A percentile compares a stretch with the other conserved stretches of the same genome.
phyloP scores from a whole-genome alignment of 768 basidiomycete genomes.

The Termitomyces sp. region DNA sequence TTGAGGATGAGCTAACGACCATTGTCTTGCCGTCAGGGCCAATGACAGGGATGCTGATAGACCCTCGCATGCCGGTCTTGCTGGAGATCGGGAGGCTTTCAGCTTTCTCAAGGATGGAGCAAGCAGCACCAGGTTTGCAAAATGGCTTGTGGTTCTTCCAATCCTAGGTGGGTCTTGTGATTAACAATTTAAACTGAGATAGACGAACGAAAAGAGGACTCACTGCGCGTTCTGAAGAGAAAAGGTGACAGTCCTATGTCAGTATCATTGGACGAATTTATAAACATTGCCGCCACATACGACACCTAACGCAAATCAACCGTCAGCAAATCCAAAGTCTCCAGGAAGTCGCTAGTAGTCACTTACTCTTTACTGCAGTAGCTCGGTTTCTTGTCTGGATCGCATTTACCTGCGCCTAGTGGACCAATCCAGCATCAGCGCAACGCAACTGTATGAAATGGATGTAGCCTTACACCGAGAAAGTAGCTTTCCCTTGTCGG shows the following conservation, averaged over 20 bases:
- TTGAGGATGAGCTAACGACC: slow-evolving; percentile 19
- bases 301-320: slow-evolving; percentile 3
- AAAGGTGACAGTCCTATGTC: neutral
- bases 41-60: slow-evolving; percentile 21
- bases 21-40: slow-evolving; percentile 17
- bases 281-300: neutral
- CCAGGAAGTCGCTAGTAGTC: neutral
- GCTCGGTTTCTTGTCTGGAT: slow-evolving; percentile 24
- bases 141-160: slow-evolving; percentile 32
- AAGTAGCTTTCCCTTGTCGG: slow-evolving; percentile 20
- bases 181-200: neutral
- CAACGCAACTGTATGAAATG: neutral
- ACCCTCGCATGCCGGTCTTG: slow-evolving; percentile 4
- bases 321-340: neutral
- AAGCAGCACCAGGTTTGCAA: slow-evolving; percentile 24
- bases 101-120: slow-evolving; percentile 23
- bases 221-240: slow-evolving; percentile 8
- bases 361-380: slow-evolving; percentile 26
- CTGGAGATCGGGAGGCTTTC: neutral
- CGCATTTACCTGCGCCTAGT: slow-evolving; percentile 23
- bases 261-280: neutral
- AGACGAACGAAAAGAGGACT: neutral
- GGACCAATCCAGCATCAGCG: neutral
- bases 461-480: slow-evolving; percentile 16
- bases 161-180: slow-evolving; percentile 12